Evolutionary conservation across 345 rosid species (phyloP).

Genomic region (Linum trigynum): DNA sequence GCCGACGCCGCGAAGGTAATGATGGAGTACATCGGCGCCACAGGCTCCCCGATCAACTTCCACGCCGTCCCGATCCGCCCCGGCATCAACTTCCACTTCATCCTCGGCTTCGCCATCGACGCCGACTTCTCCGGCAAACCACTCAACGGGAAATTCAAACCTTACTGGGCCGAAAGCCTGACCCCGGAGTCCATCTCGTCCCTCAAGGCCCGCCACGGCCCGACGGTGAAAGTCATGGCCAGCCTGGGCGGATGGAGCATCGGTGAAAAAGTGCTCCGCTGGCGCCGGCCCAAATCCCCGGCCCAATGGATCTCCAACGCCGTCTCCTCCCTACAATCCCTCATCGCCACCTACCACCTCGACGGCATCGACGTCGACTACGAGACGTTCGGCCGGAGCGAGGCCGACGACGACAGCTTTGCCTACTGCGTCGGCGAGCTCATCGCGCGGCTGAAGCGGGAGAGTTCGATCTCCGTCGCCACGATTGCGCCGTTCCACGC

Average conservation of each 20-base stretch:
- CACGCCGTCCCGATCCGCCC: constrained; percentile 28
- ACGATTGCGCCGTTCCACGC: constrained; percentile 38
- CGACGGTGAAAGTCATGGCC: constrained; percentile 35
- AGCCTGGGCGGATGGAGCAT: constrained; percentile 54
- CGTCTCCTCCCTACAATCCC: constrained; percentile 27
- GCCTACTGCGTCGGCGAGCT: constrained; percentile 45
- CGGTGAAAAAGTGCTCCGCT: constrained; percentile 28
- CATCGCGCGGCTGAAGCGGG: constrained; percentile 31
- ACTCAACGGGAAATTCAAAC: constrained; percentile 36
- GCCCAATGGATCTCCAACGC: constrained; percentile 40
- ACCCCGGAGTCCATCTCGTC: constrained; percentile 24
- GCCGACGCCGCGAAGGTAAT: constrained; percentile 44
- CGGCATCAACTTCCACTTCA: constrained; percentile 40
- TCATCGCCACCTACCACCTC: constrained; percentile 30
- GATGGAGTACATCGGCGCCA: constrained; percentile 62
- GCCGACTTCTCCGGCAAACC: constrained; percentile 29
- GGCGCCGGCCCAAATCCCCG: constrained; percentile 32
- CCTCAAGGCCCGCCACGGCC: constrained; percentile 23
- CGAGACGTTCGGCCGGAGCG: constrained; percentile 26
- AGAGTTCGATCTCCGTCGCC: constrained; percentile 24
- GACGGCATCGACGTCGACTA: constrained; percentile 54
- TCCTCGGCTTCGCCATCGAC: constrained; percentile 45
- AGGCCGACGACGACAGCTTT: constrained; percentile 14
- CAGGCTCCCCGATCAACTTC: constrained; percentile 28
- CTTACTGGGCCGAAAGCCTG: constrained; percentile 32